These are phyloP conservation scores for Pseudozyma sp. DNA, from an alignment of 1,284 basidiomycete species.

Conservation along the genomic window DNA sequence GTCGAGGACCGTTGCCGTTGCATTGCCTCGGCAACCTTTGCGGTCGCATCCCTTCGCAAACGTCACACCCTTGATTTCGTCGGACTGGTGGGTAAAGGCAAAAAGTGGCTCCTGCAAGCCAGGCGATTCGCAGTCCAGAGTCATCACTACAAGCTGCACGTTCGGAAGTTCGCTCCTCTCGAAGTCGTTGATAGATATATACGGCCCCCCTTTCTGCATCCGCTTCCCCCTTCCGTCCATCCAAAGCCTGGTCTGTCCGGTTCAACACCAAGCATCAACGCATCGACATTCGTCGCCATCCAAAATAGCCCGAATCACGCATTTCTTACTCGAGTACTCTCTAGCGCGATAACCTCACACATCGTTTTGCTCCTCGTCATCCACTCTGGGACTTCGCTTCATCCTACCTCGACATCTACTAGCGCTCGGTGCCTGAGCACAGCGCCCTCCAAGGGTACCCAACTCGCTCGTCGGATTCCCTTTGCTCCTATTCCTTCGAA, in stretches of 20 bases:
- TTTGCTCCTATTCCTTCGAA: no score
- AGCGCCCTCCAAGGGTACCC: no score
- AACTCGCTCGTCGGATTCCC: no score
- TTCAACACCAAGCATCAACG: neutral
- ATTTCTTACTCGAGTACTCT: neutral
- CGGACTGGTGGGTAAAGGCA: no score
- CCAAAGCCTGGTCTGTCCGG: neutral
- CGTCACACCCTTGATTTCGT: no score
- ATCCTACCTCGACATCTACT: neutral
- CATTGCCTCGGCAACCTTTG: no score
- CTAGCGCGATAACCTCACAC: neutral
- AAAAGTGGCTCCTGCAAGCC: no score
- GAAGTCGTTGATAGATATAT: neutral
- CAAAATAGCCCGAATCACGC: neutral
- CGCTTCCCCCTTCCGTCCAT: neutral
- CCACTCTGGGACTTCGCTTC: neutral
- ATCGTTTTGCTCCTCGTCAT: neutral
- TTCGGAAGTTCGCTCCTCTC: no score
- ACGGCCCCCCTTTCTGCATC: neutral
- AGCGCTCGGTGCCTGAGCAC: neutral
- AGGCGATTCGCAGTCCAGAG: no score
- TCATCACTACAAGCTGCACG: no score
- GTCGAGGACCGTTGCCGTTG: no score
- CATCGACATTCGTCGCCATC: slow-evolving; percentile 11
- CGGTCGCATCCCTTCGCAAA: no score